Evolutionary conservation across 2,329 filamentous ascomycete species (phyloP).

Genomic region (Furcasterigmium furcatum): DNA sequence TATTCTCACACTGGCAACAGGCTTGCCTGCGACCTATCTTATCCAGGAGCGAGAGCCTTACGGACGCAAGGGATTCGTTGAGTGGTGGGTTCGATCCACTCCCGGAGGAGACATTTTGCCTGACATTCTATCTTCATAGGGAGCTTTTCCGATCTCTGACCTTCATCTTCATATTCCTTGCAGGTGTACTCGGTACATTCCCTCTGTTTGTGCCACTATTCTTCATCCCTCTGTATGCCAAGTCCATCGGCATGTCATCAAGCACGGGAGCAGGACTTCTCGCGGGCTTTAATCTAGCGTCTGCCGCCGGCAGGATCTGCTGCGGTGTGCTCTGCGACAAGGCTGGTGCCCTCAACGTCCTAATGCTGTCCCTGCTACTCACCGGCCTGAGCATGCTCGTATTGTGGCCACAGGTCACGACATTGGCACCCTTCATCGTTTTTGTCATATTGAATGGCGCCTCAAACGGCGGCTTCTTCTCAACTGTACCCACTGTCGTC

Average conservation of each 20-base stretch:
- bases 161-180: slow-evolving; percentile 31
- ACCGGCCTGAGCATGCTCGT: slow-evolving; percentile 56
- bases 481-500: slow-evolving; percentile 60
- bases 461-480: slow-evolving; percentile 62
- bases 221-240: slow-evolving; percentile 44
- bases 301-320: slow-evolving; percentile 52
- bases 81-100: slow-evolving; percentile 52
- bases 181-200: neutral
- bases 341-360: slow-evolving; percentile 52
- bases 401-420: slow-evolving; percentile 57
- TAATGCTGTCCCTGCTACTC: slow-evolving; percentile 46
- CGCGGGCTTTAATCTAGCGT: slow-evolving; percentile 59
- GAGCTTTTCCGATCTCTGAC: slow-evolving; percentile 53
- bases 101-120: too few species aligned
- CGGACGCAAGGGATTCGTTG: slow-evolving; percentile 36
- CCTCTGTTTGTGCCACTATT: neutral
- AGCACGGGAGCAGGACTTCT: slow-evolving; percentile 53
- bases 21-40: slow-evolving; percentile 51
- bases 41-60: slow-evolving; percentile 44
- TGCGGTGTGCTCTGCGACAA: slow-evolving; percentile 52
- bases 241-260: slow-evolving; percentile 49
- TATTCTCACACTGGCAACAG: slow-evolving; percentile 43
- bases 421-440: slow-evolving; percentile 47
- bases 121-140: slow-evolving; percentile 52
- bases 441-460: slow-evolving; percentile 60